Conservation (phyloP, 768 basidiomycete species). For the Scleroderma bovista region DNA sequence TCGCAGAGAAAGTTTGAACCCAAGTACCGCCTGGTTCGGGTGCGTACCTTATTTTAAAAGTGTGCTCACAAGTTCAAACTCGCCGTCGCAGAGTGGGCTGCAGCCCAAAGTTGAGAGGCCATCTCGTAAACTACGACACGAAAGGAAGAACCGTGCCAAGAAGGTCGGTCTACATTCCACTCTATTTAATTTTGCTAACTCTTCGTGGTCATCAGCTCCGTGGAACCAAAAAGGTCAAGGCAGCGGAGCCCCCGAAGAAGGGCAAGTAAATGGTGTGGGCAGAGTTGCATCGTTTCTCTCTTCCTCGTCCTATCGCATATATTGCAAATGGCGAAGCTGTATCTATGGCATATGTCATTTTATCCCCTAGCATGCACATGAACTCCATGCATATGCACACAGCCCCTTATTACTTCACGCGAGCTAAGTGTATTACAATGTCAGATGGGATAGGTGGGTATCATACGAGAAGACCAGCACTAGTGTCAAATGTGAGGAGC, state of each 20-base stretch:
- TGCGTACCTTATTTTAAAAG: constrained; percentile 38
- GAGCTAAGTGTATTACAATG: constrained; percentile 30
- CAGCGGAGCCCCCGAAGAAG: constrained; percentile 88
- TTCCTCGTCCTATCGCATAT: constrained; percentile 18
- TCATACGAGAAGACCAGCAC: constrained; percentile 10
- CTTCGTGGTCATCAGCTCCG: constrained; percentile 58
- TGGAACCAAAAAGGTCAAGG: constrained; percentile 94
- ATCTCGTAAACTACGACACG: constrained; percentile 97
- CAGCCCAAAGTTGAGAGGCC: constrained; percentile 78
- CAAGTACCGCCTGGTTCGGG: constrained; percentile 89
- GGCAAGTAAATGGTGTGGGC: constrained; percentile 59
- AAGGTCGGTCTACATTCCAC: constrained; percentile 54
- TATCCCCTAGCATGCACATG: constrained; percentile 16
- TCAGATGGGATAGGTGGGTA: constrained; percentile 28
- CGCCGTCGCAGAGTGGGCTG: constrained; percentile 54
- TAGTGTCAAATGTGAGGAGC: constrained; percentile 3
- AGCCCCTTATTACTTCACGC: constrained; percentile 19
- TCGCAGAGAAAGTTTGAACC: constrained; percentile 98
- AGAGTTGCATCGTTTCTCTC: constrained; percentile 9
- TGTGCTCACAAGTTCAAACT: constrained; percentile 1
- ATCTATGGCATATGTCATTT: constrained; percentile 38
- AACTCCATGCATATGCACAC: constrained; percentile 24
- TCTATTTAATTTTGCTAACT: constrained; percentile 8
- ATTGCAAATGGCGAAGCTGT: constrained; percentile 34
- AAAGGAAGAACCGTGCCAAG: constrained; percentile 99